Base-by-base conservation (phyloP, 164 flowering plant genomes). In the Annona cherimola region DNA sequence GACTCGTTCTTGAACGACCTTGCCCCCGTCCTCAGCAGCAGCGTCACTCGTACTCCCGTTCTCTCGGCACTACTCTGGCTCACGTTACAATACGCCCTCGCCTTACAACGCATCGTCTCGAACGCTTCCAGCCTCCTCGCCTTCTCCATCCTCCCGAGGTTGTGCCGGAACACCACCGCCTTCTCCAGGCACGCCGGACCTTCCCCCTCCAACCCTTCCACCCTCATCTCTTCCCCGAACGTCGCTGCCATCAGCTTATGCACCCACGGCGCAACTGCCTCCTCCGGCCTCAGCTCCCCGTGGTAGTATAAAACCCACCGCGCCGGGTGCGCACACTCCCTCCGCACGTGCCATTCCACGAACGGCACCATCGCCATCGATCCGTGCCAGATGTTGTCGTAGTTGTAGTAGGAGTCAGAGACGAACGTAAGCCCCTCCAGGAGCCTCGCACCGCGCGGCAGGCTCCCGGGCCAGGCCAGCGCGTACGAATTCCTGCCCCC, bases 331-430 rank as follows among this genome's bases (percentile, higher is more conserved):
- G 67, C 74, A n/a, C 86, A 82, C 0, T 73, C 79, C 57, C 75
- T 77, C 73, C 43, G 83, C 74, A 61, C 71, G 69, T 89, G 88
- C 98, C 98, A 93, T 4, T 80, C 88, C 3, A 90, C 87, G 69
- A 93, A 91, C 0, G 95, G 94, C 5, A 84, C 64, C 74, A 88
- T 19, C 2, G 91, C 84, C 2, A 89, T 85, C 26, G 91, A 67
- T 1, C 94, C 94, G 69, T 93, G 98, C 97, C 97, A 93, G 11
- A 91, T 79, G 67, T 93, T 93, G 2, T 71, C 77, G 46, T 90
- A 90, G 60, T 85, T 73, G 70, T 90, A 93, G 65, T 90, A 90
- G 41, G 86, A 88, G 73, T 91, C 81, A 0, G 94, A 87, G 3
- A 94, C 83, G 67, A 87, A 94, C 0, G 96, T 88, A 4, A 89